Evolutionary conservation across 306 rosid genomes (phyloP).

Genomic region (Sechiopsis laciniata): DNA sequence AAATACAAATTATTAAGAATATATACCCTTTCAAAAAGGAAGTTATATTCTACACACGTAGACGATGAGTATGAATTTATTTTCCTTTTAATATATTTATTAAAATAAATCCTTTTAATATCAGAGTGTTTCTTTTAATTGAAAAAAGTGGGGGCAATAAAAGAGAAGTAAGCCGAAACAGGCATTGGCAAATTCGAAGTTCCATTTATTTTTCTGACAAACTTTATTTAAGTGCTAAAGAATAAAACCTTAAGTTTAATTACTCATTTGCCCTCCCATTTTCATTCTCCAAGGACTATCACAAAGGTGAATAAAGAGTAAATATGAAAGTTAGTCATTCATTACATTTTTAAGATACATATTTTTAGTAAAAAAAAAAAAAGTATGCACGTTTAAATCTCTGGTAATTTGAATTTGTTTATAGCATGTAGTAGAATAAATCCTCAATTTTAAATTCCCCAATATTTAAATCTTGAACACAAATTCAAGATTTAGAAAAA

Average conservation of each 20-base stretch:
- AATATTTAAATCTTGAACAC: too few species aligned
- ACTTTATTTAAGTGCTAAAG: background rate
- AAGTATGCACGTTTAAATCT: too few species aligned
- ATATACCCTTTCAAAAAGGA: background rate
- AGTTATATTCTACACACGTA: background rate
- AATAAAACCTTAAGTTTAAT: background rate
- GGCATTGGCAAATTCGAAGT: background rate
- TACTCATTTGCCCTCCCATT: background rate
- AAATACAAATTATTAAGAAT: too few species aligned
- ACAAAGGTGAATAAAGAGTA: background rate
- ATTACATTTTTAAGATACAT: too few species aligned
- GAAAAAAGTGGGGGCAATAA: background rate
- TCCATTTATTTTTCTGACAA: conserved; percentile 13
- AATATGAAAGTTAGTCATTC: too few species aligned
- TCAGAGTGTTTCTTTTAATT: too few species aligned
- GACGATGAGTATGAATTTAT: background rate
- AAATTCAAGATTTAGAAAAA: too few species aligned
- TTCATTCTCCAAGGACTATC: background rate
- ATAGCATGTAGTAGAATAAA: too few species aligned
- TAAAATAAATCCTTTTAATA: too few species aligned
- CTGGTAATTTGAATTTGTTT: too few species aligned
- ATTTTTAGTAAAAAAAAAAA: too few species aligned
- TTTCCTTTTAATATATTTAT: background rate
- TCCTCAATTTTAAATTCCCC: too few species aligned
- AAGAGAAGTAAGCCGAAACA: background rate